phyloP scores from a whole-genome alignment of 345 rosid species.

The Arabis alpina region DNA sequence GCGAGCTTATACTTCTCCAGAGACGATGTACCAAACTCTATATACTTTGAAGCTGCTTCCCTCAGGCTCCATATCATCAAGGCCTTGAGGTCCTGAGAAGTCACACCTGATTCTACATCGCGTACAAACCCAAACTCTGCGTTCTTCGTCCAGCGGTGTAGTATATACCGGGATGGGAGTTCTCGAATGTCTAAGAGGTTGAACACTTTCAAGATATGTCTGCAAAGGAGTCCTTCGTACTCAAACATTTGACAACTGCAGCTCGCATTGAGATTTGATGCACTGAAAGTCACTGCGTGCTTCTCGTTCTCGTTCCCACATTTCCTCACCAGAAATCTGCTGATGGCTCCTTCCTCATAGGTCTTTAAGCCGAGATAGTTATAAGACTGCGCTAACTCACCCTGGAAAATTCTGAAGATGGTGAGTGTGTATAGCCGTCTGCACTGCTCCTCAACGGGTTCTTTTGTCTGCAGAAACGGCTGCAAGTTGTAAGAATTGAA shows the following conservation, averaged over 20 bases:
- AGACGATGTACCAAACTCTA: constrained; percentile 72
- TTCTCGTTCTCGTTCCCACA: constrained; percentile 76
- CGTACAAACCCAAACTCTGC: constrained; percentile 65
- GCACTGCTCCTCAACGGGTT: constrained; percentile 81
- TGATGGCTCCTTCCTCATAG: constrained; percentile 71
- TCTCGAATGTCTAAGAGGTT: constrained; percentile 68
- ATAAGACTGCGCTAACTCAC: constrained; percentile 71
- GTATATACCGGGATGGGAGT: constrained; percentile 69
- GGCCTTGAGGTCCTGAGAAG: constrained; percentile 63
- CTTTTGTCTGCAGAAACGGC: constrained; percentile 69
- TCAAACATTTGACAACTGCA: constrained; percentile 96
- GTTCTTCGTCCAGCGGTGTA: constrained; percentile 83
- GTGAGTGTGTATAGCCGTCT: constrained; percentile 73
- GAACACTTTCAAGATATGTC: constrained; percentile 79
- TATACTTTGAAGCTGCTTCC: constrained; percentile 75
- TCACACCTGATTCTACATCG: constrained; percentile 61
- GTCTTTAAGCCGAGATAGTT: constrained; percentile 66
- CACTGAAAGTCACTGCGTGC: constrained; percentile 66
- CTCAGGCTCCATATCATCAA: constrained; percentile 88
- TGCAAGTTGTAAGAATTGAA: constrained; percentile 69
- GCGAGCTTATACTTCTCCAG: constrained; percentile 81
- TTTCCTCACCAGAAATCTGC: constrained; percentile 65
- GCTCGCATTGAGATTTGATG: constrained; percentile 59
- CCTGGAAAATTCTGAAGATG: constrained; percentile 73
- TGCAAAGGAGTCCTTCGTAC: constrained; percentile 80